phyloP scores from a whole-genome alignment of 139 green algal species.

The Micractinium sp. region DNA sequence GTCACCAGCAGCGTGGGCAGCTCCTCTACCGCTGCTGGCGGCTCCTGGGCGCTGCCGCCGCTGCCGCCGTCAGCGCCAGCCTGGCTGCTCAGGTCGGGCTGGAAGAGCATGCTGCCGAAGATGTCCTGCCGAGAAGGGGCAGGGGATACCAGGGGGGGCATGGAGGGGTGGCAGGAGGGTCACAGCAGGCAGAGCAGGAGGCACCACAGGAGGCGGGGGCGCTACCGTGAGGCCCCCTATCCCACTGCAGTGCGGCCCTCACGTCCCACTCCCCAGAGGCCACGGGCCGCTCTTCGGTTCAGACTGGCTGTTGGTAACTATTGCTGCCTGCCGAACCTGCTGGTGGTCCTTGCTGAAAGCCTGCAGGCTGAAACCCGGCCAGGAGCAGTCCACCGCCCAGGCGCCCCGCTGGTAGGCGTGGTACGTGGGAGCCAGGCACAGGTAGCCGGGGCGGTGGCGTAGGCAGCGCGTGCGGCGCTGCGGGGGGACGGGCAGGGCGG shows the following conservation, averaged over 20 bases:
- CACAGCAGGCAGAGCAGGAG: background rate
- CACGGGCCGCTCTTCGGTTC: too few species aligned
- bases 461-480: conserved; percentile 35
- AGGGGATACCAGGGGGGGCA: too few species aligned
- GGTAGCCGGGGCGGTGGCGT: conserved; percentile 39
- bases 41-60: background rate
- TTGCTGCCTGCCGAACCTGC: conserved; percentile 1
- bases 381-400: conserved; percentile 34
- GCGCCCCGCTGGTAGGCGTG: conserved; percentile 40
- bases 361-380: conserved; percentile 22
- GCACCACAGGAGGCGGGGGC: background rate
- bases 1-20: conserved; percentile 46
- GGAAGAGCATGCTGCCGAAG: conserved; percentile 31
- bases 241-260: too few species aligned
- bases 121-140: conserved; percentile 38
- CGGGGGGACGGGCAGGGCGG: background rate
- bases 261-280: too few species aligned
- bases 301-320: too few species aligned
- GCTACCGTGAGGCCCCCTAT: too few species aligned
- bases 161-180: background rate
- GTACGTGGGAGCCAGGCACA: conserved; percentile 36
- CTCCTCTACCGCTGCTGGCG: background rate
- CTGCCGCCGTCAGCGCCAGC: background rate
- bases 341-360: conserved; percentile 44
- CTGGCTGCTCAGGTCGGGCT: background rate